Percentiles rank a stretch among this genome's conserved stretches.
These are phyloP conservation scores for Draba incana DNA, from an alignment of 345 rosid species.

Conservation along the genomic window DNA sequence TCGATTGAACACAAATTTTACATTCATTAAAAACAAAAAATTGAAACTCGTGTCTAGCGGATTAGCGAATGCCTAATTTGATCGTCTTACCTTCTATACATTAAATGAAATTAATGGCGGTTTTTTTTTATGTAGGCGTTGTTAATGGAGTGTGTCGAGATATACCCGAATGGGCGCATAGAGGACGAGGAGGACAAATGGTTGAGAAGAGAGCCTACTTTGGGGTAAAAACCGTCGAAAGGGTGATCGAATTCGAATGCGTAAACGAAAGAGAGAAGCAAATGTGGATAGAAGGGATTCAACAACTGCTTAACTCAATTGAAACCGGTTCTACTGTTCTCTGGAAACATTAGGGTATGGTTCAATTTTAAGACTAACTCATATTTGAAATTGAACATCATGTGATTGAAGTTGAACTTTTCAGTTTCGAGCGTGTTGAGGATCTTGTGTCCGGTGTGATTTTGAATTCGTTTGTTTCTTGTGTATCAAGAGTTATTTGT, in stretches of 20 bases:
- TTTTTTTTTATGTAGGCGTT: slow-evolving; percentile 50
- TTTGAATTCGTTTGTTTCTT: slow-evolving; percentile 12
- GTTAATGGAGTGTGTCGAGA: slow-evolving; percentile 66
- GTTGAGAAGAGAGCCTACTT: slow-evolving; percentile 63
- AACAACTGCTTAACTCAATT: slow-evolving; percentile 57
- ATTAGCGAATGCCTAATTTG: background rate
- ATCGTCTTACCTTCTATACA: background rate
- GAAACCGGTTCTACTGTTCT: slow-evolving; percentile 35
- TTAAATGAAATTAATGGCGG: background rate
- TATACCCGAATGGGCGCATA: slow-evolving; percentile 64
- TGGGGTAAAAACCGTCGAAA: slow-evolving; percentile 68
- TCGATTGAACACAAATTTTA: no score
- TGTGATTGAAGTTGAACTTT: slow-evolving; percentile 22
- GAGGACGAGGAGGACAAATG: slow-evolving; percentile 48
- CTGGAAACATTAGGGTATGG: slow-evolving; percentile 19
- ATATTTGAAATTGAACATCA: slow-evolving; percentile 26
- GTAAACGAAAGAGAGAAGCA: slow-evolving; percentile 61
- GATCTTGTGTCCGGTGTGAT: slow-evolving; percentile 26
- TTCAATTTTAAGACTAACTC: background rate
- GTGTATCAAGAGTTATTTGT: slow-evolving; percentile 6
- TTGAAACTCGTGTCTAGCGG: background rate
- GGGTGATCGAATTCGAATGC: slow-evolving; percentile 88
- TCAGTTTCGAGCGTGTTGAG: slow-evolving; percentile 15
- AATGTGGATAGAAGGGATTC: slow-evolving; percentile 83
- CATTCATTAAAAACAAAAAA: no score